Evolutionary conservation across 352 stramenopile genomes (phyloP).

Genomic region (Globisporangium carolinianum): DNA sequence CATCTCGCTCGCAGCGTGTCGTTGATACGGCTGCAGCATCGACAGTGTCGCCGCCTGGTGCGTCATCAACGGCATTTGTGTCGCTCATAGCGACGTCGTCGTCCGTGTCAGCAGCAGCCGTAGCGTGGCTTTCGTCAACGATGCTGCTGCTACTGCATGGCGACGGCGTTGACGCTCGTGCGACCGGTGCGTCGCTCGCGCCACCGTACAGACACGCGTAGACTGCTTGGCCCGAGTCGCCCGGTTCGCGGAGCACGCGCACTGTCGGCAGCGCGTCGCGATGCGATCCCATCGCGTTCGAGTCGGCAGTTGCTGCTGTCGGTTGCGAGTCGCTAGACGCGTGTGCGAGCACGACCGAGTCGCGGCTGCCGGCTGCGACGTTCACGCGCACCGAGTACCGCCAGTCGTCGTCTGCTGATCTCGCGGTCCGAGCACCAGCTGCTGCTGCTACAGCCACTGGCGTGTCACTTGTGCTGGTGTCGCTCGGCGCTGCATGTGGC

Average conservation of each 20-base stretch:
- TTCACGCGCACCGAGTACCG: conserved; percentile 27
- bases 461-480: neutral
- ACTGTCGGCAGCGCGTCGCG: conserved; percentile 8
- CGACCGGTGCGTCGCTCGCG: neutral
- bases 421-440: too few species aligned
- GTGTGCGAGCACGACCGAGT: conserved; percentile 9
- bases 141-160: neutral
- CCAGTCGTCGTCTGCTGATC: neutral
- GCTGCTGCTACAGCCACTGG: neutral
- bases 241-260: conserved; percentile 31
- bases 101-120: neutral
- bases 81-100: conserved; percentile 2
- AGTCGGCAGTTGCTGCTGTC: too few species aligned
- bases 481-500: neutral
- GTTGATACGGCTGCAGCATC: neutral
- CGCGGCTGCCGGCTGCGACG: conserved; percentile 18
- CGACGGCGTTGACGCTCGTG: too few species aligned
- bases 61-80: neutral
- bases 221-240: conserved; percentile 20
- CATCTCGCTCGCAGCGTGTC: too few species aligned
- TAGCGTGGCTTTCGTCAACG: too few species aligned
- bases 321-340: neutral
- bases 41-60: neutral
- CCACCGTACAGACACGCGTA: conserved; percentile 24
- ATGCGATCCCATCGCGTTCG: neutral